Conservation (phyloP, 345 rosid genomes). For the Gossypium ekmanianum region DNA sequence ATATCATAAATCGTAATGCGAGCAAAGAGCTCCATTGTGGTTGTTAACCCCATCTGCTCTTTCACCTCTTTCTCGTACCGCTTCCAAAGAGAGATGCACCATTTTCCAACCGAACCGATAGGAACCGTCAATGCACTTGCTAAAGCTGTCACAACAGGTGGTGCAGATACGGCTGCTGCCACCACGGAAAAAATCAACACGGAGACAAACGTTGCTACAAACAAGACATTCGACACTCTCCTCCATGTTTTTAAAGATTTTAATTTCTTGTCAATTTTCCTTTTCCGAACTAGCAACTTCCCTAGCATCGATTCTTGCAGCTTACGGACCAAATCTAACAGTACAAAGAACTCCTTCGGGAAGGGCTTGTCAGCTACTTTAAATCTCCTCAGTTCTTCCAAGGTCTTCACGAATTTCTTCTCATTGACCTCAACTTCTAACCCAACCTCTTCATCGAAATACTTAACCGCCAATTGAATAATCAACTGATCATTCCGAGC, state of each 20-base stretch:
- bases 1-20: slow-evolving; percentile 55
- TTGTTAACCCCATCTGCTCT: slow-evolving; percentile 53
- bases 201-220: slow-evolving; percentile 65
- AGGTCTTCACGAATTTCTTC: slow-evolving; percentile 51
- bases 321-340: slow-evolving; percentile 47
- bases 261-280: slow-evolving; percentile 63
- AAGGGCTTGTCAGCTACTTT: slow-evolving; percentile 70
- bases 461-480: slow-evolving; percentile 57
- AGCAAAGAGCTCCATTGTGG: slow-evolving; percentile 45
- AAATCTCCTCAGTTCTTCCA: slow-evolving; percentile 62
- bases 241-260: slow-evolving; percentile 63
- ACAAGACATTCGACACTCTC: slow-evolving; percentile 71
- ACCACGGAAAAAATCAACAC: slow-evolving; percentile 79
- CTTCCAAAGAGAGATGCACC: slow-evolving; percentile 70
- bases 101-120: slow-evolving; percentile 67
- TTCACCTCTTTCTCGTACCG: slow-evolving; percentile 54
- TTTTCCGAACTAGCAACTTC: slow-evolving; percentile 48
- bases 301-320: slow-evolving; percentile 58
- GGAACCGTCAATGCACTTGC: slow-evolving; percentile 73
- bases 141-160: slow-evolving; percentile 61
- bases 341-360: slow-evolving; percentile 53
- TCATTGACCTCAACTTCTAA: slow-evolving; percentile 30
- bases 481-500: slow-evolving; percentile 65
- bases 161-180: slow-evolving; percentile 86
- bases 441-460: slow-evolving; percentile 50